Base-by-base conservation (phyloP, 441 rosid genomes). In the Oxalis stricta region DNA sequence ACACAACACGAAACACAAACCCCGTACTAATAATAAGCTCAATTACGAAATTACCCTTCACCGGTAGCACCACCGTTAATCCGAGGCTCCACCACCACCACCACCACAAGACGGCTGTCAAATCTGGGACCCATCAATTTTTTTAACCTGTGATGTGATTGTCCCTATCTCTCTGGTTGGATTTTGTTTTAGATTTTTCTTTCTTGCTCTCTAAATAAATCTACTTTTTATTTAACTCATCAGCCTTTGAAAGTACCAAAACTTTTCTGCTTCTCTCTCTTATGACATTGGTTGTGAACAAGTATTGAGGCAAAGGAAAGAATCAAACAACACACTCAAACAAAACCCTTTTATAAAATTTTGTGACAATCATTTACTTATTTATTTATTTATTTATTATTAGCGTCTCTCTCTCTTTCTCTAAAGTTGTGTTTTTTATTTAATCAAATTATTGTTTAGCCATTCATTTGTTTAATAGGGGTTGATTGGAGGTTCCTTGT, bases 281-380 rank as follows among this genome's bases (percentile, higher is more conserved):
- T n/a, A n/a, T n/a, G n/a, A n/a, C n/a, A n/a, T n/a, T n/a, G n/a
- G n/a, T n/a, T n/a, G n/a, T n/a, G n/a, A n/a, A n/a, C n/a, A n/a
- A n/a, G n/a, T n/a, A n/a, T n/a, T n/a, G n/a, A n/a, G n/a, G n/a
- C n/a, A n/a, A n/a, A n/a, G n/a, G 18, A 67, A 64, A 41, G 73
- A 63, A 67, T 66, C 77, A 42, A 54, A 23, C 56, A 30, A 16
- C 56, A 41, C 40, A 50, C 33, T 15, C 33, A 43, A 49, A 44
- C 32, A 58, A 48, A 48, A 20, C 52, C 33, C n/a, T n/a, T n/a
- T n/a, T n/a, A n/a, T n/a, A 45, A 21, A 8, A 20, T 38, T 44
- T 38, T 28, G 1, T 41, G 14, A n/a, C n/a, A n/a, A n/a, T n/a
- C n/a, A n/a, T 23, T 10, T 10, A 3, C 7, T 39, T 15, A 10